Percentiles rank a stretch among this genome's conserved stretches.
phyloP scores from a whole-genome alignment of 495 filamentous ascomycete species.

The Cryomyces antarcticus region DNA sequence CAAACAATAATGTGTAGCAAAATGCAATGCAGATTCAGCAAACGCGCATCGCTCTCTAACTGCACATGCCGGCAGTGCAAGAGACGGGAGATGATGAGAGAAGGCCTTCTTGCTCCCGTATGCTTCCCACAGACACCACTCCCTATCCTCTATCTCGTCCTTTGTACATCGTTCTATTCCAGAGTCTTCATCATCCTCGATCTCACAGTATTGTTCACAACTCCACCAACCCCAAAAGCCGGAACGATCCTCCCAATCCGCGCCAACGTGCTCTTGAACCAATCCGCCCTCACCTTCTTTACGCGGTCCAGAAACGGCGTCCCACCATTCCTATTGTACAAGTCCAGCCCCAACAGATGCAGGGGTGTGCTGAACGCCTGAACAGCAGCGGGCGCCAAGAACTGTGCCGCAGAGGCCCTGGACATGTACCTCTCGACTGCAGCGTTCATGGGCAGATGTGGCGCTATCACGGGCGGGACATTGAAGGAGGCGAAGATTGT shows the following conservation, averaged over 20 bases:
- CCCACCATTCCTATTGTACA: conserved; percentile 53
- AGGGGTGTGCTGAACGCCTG: conserved; percentile 71
- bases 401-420: conserved; percentile 50
- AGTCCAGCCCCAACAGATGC: conserved; percentile 71
- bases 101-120: too few species aligned
- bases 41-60: too few species aligned
- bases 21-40: too few species aligned
- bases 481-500: conserved; percentile 94
- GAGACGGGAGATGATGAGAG: too few species aligned
- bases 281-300: conserved; percentile 50
- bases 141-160: too few species aligned
- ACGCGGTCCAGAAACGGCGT: conserved; percentile 36
- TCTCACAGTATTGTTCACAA: conserved; percentile 63
- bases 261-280: conserved; percentile 54
- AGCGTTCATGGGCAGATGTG: conserved; percentile 20
- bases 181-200: conserved; percentile 31
- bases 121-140: too few species aligned
- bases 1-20: too few species aligned
- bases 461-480: conserved; percentile 58
- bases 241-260: conserved; percentile 82
- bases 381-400: conserved; percentile 57
- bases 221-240: conserved; percentile 83
- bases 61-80: too few species aligned
- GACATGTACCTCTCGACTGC: conserved; percentile 30
- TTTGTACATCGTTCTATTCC: conserved; percentile 11